Evolutionary conservation across 2,329 filamentous ascomycete genomes (phyloP).

Genomic region (Tolypocladium tundrense): DNA sequence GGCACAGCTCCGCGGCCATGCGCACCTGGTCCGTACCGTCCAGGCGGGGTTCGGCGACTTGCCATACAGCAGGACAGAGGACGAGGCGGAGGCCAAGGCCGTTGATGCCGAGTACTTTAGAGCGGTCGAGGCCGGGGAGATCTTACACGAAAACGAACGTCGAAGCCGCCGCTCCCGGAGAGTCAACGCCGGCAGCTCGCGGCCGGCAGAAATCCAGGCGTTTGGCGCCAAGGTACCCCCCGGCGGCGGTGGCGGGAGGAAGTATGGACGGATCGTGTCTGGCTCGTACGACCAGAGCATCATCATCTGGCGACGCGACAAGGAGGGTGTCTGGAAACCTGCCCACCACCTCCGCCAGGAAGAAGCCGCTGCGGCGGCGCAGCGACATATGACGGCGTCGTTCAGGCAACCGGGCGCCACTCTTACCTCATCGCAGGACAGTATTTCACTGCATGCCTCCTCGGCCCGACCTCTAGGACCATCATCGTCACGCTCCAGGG

Average conservation of each 20-base stretch:
- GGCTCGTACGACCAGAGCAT: slow-evolving; percentile 95
- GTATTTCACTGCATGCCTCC: not conserved
- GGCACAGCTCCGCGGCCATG: slow-evolving; percentile 73
- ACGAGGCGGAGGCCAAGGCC: slow-evolving; percentile 60
- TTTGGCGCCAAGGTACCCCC: slow-evolving; percentile 82
- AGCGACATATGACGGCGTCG: slow-evolving; percentile 12
- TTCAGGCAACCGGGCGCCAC: not conserved
- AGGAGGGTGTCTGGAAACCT: slow-evolving; percentile 74
- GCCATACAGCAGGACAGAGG: slow-evolving; percentile 66
- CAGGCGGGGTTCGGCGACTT: slow-evolving; percentile 91
- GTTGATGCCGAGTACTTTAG: slow-evolving; percentile 66
- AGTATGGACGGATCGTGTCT: slow-evolving; percentile 89
- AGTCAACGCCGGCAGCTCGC: slow-evolving; percentile 61
- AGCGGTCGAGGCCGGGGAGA: slow-evolving; percentile 41
- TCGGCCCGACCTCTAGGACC: not conserved
- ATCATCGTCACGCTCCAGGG: not conserved
- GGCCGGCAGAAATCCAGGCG: slow-evolving; percentile 66
- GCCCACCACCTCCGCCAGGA: slow-evolving; percentile 67
- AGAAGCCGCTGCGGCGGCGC: slow-evolving; percentile 49
- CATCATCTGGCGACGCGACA: slow-evolving; percentile 85
- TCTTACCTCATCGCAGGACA: not conserved
- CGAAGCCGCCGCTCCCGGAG: slow-evolving; percentile 27
- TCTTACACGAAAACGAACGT: slow-evolving; percentile 24
- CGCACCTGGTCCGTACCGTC: slow-evolving; percentile 80
- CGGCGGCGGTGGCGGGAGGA: slow-evolving; percentile 80